Evolutionary conservation across 768 basidiomycete species (phyloP).

Genomic region (Leccinellum luteum): DNA sequence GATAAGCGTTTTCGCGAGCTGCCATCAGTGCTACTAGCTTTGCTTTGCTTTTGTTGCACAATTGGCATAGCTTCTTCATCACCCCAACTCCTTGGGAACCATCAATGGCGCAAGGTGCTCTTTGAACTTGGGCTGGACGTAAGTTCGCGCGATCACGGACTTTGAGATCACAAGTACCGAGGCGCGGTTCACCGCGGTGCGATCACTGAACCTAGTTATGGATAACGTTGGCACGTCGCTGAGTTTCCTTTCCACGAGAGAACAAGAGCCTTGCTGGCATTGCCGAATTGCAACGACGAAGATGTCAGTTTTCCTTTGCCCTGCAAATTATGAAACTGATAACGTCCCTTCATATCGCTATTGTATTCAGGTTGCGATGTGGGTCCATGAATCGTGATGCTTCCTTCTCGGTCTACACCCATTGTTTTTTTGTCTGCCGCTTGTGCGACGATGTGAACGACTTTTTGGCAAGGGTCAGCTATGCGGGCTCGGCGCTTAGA

Average conservation of each 20-base stretch:
- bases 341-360: not conserved
- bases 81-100: not conserved
- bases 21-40: not conserved
- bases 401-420: not conserved
- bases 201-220: not conserved
- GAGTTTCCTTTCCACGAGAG: conserved; percentile 1
- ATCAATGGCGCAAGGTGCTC: not conserved
- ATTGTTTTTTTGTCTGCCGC: conserved; percentile 13
- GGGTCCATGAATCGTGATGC: conserved; percentile 10
- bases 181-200: too few species aligned
- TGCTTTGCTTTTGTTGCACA: not conserved
- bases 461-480: not conserved
- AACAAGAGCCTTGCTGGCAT: not conserved
- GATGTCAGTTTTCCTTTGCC: not conserved
- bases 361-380: conserved; percentile 21
- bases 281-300: conserved; percentile 6
- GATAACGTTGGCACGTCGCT: not conserved
- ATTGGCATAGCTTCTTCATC: not conserved
- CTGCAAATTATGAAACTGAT: conserved; percentile 1
- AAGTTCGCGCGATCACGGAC: not conserved
- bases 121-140: not conserved
- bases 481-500: too few species aligned
- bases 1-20: not conserved
- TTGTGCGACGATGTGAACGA: conserved; percentile 11
- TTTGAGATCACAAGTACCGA: not conserved